A percentile compares a stretch with the other conserved stretches of the same genome.
Evolutionary conservation across 148 eudicot genomes (phyloP).

Genomic region (Euryodendron excelsum): DNA sequence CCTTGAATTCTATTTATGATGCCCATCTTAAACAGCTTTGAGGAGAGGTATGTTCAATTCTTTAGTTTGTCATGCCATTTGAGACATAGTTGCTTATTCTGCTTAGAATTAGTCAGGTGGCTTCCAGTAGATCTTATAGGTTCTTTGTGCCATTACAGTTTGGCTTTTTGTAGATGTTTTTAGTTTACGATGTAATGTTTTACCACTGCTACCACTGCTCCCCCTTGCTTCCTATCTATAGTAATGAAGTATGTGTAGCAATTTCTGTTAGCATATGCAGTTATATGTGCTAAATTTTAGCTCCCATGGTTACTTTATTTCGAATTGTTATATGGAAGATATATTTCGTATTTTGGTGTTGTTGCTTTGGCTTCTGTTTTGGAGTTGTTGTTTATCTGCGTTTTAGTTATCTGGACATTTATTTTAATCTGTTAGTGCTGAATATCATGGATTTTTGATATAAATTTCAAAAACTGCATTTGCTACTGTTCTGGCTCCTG

Average conservation of each 20-base stretch:
- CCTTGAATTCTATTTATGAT: not conserved
- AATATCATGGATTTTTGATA: not conserved
- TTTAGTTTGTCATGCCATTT: not conserved
- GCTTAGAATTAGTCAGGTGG: not conserved
- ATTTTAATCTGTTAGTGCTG: not conserved
- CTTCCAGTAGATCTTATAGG: not conserved
- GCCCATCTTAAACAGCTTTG: no score
- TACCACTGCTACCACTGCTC: not conserved
- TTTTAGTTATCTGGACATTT: not conserved
- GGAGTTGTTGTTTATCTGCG: not conserved
- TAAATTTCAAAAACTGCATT: not conserved
- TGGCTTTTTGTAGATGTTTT: not conserved
- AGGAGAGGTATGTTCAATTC: not conserved
- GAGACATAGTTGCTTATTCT: not conserved
- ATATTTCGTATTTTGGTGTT: not conserved
- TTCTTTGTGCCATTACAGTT: not conserved
- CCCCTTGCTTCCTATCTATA: not conserved
- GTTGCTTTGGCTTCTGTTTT: not conserved
- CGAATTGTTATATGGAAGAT: not conserved
- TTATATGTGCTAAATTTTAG: not conserved
- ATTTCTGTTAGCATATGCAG: not conserved
- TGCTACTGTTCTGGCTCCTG: not conserved
- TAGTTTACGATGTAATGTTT: not conserved
- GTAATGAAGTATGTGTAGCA: not conserved
- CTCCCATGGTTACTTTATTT: not conserved